Percentiles rank a stretch among this genome's conserved stretches.
Evolutionary conservation across 345 rosid species (phyloP).

Genomic region (Isatis tinctoria): DNA sequence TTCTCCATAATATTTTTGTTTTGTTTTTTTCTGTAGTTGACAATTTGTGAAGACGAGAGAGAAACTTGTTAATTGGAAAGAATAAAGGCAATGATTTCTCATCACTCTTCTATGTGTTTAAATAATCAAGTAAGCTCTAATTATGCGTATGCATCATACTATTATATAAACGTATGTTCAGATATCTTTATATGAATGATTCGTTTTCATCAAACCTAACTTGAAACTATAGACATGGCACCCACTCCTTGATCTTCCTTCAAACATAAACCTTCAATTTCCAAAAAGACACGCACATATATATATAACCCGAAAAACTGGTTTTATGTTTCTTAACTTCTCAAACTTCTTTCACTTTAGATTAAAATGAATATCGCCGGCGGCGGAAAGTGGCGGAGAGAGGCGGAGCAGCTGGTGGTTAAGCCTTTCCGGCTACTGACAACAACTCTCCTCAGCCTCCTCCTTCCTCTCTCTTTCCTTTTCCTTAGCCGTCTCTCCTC

Average conservation of each 20-base stretch:
- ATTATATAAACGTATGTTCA: neutral
- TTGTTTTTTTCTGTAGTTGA: constrained; percentile 19
- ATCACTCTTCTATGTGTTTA: constrained; percentile 11
- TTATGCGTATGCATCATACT: constrained; percentile 13
- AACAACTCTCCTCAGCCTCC: constrained; percentile 52
- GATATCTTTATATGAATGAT: constrained; percentile 14
- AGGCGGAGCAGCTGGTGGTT: constrained; percentile 22
- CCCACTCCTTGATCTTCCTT: constrained; percentile 43
- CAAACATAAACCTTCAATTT: constrained; percentile 16
- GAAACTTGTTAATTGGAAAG: constrained; percentile 19
- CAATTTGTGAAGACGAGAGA: constrained; percentile 14
- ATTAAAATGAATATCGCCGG: neutral
- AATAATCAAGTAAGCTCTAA: constrained; percentile 17
- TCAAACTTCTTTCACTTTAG: neutral
- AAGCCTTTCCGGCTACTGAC: constrained; percentile 48
- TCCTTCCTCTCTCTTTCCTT: constrained; percentile 72
- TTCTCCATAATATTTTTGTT: neutral
- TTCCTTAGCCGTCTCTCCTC: constrained; percentile 56
- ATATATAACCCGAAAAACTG: constrained; percentile 12
- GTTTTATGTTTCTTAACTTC: constrained; percentile 12
- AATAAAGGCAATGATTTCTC: constrained; percentile 27
- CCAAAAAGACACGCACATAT: neutral
- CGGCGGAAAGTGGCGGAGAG: constrained; percentile 15
- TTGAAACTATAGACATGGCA: constrained; percentile 53
- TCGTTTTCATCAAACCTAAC: constrained; percentile 33